These are phyloP conservation scores for Colletotrichum tropicale DNA, from an alignment of 2,329 filamentous ascomycete genomes.

Conservation along the genomic window DNA sequence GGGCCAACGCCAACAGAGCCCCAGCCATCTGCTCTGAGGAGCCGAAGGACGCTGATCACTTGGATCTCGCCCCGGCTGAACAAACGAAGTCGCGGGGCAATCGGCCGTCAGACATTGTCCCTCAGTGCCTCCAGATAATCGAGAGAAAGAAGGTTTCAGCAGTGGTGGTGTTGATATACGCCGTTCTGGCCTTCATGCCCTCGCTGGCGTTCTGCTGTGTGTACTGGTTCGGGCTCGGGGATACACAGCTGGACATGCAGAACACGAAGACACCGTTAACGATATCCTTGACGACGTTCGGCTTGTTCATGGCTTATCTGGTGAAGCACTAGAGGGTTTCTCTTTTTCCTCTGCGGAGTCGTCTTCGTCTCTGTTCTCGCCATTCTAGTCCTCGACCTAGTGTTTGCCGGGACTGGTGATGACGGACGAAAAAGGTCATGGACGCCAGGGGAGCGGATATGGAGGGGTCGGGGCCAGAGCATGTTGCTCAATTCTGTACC, in stretches of 20 bases:
- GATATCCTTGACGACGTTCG: neutral
- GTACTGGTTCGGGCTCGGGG: neutral
- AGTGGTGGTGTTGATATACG: neutral
- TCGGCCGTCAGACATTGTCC: neutral
- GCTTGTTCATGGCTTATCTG: rapidly evolving
- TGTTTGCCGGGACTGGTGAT: no score
- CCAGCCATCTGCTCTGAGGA: neutral
- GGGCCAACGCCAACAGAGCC: neutral
- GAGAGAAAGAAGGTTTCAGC: neutral
- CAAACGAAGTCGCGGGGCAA: rapidly evolving
- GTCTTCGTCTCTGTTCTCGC: rapidly evolving
- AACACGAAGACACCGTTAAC: neutral
- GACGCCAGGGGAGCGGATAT: neutral
- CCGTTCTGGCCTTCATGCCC: rapidly evolving
- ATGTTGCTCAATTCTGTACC: neutral
- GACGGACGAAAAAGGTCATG: no score
- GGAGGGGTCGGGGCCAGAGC: no score
- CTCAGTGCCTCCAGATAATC: neutral
- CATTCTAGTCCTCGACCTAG: no score
- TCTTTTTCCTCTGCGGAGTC: rapidly evolving
- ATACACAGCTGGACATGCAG: rapidly evolving
- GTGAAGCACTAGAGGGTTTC: neutral
- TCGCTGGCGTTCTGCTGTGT: neutral
- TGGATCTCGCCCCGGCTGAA: rapidly evolving
- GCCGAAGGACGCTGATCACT: rapidly evolving